Evolutionary conservation across 148 eudicot genomes (phyloP).

Genomic region (Camellia lanceoleosa): DNA sequence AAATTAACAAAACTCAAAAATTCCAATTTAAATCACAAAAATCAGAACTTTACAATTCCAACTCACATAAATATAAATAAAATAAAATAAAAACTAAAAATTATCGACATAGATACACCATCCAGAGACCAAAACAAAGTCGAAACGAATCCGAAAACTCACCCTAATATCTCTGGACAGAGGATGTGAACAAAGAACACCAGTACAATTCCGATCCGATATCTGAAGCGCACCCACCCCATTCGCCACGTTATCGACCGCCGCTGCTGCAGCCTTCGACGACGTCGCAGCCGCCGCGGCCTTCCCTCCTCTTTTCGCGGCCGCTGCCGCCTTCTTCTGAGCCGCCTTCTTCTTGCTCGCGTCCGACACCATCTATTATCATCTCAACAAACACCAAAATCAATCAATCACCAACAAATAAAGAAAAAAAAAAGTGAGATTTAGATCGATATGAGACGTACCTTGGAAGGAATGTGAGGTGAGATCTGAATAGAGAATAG

Average conservation of each 20-base stretch:
- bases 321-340: conserved; percentile 97
- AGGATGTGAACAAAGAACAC: conserved; percentile 92
- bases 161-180: conserved; percentile 91
- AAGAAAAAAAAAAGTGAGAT: background rate
- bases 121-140: no score
- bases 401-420: background rate
- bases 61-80: no score
- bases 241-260: conserved; percentile 48
- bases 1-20: no score
- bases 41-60: no score
- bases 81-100: background rate
- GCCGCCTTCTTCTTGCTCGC: conserved; percentile 99
- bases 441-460: background rate
- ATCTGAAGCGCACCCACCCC: conserved; percentile 45
- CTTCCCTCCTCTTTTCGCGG: conserved; percentile 90
- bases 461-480: background rate
- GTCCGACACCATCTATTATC: conserved; percentile 83
- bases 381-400: background rate
- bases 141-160: conserved; percentile 3
- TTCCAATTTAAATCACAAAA: no score
- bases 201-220: conserved; percentile 95
- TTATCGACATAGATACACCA: background rate
- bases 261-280: conserved; percentile 32
- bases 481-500: background rate
- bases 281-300: conserved; percentile 42